Base-by-base conservation (phyloP, 371 early-diverging fungal species). In the Mucor mucedo region DNA sequence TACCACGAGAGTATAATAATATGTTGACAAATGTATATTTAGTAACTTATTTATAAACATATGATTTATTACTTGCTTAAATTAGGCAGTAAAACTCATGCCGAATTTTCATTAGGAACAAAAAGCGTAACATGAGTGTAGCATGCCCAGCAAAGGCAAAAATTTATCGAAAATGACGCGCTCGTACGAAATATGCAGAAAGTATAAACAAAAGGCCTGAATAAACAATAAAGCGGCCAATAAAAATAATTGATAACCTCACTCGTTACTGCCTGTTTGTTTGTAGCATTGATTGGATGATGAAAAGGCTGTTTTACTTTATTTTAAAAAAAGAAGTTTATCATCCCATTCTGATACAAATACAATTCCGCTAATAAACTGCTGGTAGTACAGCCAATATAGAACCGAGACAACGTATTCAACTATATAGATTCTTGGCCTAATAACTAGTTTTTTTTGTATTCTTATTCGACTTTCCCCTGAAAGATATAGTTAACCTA, bases 341-440 rank as follows among this genome's bases (percentile, higher is more conserved):
- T 50, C 53, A 33, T 53, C 38, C 38, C 38, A 53, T 53, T 53
- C 11, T 32, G 35, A 42, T 57, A 16, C 32, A 48, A 58, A 47
- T 21, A 35, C 27, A 39, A 30, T 59, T n/a, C 60, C 60, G 60
- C 60, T 59, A 59, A 59, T 59, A 50, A 59, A 59, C 27, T 27
- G 40, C 28, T 40, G 39, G 60, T 52, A 52, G 49, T 50, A 60
- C 60, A 52, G 21, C 30, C 41, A 52, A 52, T 32, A 52, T 16
- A 52, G 39, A 50, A 9, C 50, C 16, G 11, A 29, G 30, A 29
- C 6, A 50, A 50, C 11, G 32, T 50, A 30, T 50, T 30, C 47
- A 21, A 47, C 21, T 8, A n/a, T 9, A 47, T 47, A 47, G 1
- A 5, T 6, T n/a, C 16, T n/a, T 47, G 6, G 21, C 47, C n/a